phyloP scores from a whole-genome alignment of 768 basidiomycete genomes.

The Naganishia friedmannii region DNA sequence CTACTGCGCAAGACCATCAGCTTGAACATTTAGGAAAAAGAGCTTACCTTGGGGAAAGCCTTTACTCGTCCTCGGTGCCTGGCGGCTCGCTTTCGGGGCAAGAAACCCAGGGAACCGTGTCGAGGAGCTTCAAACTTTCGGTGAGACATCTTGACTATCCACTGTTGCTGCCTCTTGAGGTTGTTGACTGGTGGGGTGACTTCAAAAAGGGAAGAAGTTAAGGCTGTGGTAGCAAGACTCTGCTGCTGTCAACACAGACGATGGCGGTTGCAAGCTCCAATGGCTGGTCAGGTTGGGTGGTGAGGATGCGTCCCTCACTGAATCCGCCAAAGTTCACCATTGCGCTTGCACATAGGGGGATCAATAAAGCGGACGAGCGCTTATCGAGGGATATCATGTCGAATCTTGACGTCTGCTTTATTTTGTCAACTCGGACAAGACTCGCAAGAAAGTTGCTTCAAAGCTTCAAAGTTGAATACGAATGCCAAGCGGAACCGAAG shows the following conservation, averaged over 20 bases:
- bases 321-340: no score
- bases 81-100: conserved; percentile 92
- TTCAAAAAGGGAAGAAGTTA: not conserved
- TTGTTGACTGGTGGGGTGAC: conserved; percentile 25
- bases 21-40: not conserved
- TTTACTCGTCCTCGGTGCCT: conserved; percentile 99
- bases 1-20: conserved; percentile 24
- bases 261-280: not conserved
- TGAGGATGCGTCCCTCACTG: not conserved
- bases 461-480: no score
- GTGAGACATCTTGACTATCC: conserved; percentile 43
- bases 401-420: no score
- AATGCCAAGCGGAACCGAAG: no score
- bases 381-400: no score
- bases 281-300: not conserved
- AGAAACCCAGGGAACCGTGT: conserved; percentile 94
- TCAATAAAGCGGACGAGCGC: no score
- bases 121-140: conserved; percentile 90
- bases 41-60: conserved; percentile 90
- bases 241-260: conserved; percentile 15
- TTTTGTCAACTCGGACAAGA: no score
- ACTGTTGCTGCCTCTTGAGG: conserved; percentile 25
- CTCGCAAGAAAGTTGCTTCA: no score
- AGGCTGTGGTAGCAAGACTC: not conserved
- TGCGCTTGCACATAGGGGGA: no score